phyloP scores from a whole-genome alignment of 2,329 filamentous ascomycete genomes.

The Xenoacremonium recifei region DNA sequence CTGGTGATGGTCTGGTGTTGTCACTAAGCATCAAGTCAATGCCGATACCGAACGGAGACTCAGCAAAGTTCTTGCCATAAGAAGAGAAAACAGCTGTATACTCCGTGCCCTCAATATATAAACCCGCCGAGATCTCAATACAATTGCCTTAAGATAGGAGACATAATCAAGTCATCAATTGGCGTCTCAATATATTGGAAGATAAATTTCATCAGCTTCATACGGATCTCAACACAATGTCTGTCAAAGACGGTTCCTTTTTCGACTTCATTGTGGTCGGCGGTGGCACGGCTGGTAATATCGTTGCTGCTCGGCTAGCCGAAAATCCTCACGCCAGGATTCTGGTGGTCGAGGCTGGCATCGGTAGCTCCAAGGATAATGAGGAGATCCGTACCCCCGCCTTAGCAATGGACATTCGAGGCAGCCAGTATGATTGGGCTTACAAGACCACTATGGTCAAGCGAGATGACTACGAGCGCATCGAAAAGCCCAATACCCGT shows the following conservation, averaged over 20 bases:
- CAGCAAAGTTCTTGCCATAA: too few relatives aligned
- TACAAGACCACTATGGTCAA: slow-evolving; percentile 63
- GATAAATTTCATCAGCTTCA: neutral
- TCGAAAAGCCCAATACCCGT: slow-evolving; percentile 63
- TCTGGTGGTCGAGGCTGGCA: slow-evolving; percentile 48
- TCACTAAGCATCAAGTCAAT: too few relatives aligned
- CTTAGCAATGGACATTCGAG: slow-evolving; percentile 52
- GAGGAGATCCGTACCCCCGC: slow-evolving; percentile 54
- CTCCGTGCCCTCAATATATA: too few relatives aligned
- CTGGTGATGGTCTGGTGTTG: too few relatives aligned
- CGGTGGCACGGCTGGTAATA: slow-evolving; percentile 11
- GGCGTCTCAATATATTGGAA: too few relatives aligned
- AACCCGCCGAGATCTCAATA: too few relatives aligned
- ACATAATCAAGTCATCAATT: neutral
- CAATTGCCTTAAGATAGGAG: neutral
- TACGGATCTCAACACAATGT: neutral
- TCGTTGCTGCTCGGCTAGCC: neutral
- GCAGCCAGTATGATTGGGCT: slow-evolving; percentile 56
- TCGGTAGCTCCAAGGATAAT: slow-evolving; percentile 45
- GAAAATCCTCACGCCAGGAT: slow-evolving; percentile 38
- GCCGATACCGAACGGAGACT: too few relatives aligned
- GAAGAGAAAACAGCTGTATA: too few relatives aligned
- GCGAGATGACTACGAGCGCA: slow-evolving; percentile 55
- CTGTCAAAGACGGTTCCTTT: neutral
- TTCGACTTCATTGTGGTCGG: neutral